Conservation (phyloP, 2,329 filamentous ascomycete species). For the Colletotrichum orbiculare region DNA sequence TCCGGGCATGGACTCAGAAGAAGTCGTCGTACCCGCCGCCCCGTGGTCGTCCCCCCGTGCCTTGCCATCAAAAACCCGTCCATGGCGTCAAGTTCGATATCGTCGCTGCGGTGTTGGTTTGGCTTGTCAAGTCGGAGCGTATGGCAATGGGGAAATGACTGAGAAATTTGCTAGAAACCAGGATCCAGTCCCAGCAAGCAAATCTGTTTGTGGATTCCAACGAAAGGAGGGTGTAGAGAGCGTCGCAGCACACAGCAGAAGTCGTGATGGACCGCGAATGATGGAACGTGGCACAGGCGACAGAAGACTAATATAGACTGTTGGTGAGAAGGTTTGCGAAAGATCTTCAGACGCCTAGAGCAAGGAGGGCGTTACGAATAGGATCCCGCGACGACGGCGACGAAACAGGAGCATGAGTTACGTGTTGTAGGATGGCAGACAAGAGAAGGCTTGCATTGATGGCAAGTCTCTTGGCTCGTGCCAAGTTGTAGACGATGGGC, state of each 20-base stretch:
- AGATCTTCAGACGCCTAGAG: conserved; percentile 37
- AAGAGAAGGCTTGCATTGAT: conserved; percentile 23
- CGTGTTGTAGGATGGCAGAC: too few species aligned
- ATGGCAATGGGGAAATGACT: too few species aligned
- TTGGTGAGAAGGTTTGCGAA: conserved; percentile 37
- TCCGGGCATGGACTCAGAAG: conserved; percentile 32
- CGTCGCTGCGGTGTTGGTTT: conserved; percentile 2
- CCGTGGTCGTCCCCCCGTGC: conserved; percentile 25
- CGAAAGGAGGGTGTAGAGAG: conserved; percentile 4
- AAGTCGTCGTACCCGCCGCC: conserved; percentile 10
- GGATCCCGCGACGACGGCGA: conserved; percentile 15
- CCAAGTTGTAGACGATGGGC: conserved; percentile 29
- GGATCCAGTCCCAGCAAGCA: conserved; percentile 34
- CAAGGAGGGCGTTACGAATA: conserved; percentile 26
- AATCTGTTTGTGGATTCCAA: conserved; percentile 1
- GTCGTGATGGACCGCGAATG: neutral
- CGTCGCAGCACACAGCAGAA: neutral
- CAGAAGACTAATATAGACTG: conserved; percentile 29
- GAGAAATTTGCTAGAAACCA: conserved; percentile 1
- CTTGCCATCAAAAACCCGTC: conserved; percentile 29
- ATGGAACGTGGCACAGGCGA: neutral
- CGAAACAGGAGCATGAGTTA: conserved; percentile 32
- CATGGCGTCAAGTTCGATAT: conserved; percentile 18
- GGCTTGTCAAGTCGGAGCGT: too few species aligned
- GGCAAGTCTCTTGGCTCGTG: conserved; percentile 29